Conservation (phyloP, 192 early-diverging fungal species). For the Spinellus fusiger region DNA sequence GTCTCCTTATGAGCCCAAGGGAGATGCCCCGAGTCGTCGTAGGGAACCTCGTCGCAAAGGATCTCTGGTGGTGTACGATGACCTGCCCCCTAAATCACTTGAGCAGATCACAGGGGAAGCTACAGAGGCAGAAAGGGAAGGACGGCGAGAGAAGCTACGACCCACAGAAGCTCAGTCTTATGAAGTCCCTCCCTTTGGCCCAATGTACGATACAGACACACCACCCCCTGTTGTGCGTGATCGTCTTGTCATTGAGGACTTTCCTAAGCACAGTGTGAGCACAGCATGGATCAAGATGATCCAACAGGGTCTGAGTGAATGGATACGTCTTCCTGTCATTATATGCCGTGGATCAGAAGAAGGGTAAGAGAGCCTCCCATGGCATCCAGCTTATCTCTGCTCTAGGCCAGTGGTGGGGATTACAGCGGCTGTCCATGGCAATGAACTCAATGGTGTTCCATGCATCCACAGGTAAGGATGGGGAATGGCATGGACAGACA, state of each 20-base stretch:
- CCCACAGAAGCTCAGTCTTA: too few relatives aligned
- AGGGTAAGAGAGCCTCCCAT: slow-evolving; percentile 8
- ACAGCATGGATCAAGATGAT: slow-evolving; percentile 70
- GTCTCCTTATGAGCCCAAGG: background rate
- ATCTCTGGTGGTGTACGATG: slow-evolving; percentile 60
- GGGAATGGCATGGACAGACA: background rate
- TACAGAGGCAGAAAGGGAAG: background rate
- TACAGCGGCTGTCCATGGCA: slow-evolving; percentile 87
- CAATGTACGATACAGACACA: slow-evolving; percentile 50
- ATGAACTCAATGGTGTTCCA: slow-evolving; percentile 90
- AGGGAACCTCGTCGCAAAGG: slow-evolving; percentile 39
- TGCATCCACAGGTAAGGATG: slow-evolving; percentile 65
- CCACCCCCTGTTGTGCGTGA: slow-evolving; percentile 57
- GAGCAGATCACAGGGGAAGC: too few relatives aligned
- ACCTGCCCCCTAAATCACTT: too few relatives aligned
- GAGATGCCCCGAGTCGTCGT: slow-evolving; percentile 6
- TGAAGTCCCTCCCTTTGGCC: too few relatives aligned
- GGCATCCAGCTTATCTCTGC: background rate
- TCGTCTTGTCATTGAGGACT: slow-evolving; percentile 56
- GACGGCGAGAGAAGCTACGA: slow-evolving; percentile 39
- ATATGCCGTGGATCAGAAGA: slow-evolving; percentile 31
- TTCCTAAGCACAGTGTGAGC: slow-evolving; percentile 48
- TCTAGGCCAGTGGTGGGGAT: slow-evolving; percentile 28
- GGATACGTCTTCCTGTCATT: slow-evolving; percentile 38
- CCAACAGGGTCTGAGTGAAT: slow-evolving; percentile 58